Percentiles rank a stretch among this genome's conserved stretches.
These are phyloP conservation scores for peach (Prunus persica) DNA, from an alignment of 306 rosid species.

Conservation along the genomic window DNA sequence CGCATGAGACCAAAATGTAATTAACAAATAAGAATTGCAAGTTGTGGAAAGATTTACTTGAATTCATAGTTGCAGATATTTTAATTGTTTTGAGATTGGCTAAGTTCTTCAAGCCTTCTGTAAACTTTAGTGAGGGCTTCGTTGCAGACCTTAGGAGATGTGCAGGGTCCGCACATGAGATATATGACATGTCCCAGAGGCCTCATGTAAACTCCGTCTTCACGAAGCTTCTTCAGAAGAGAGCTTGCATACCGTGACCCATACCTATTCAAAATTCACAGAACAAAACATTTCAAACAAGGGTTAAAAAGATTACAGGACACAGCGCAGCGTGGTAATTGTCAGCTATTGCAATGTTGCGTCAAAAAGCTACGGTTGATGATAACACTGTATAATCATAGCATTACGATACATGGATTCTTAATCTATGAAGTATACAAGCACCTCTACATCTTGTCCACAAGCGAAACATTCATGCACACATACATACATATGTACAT, in stretches of 20 bases:
- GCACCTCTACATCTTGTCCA: background rate
- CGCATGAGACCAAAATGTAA: background rate
- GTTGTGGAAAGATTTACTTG: background rate
- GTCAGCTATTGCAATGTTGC: background rate
- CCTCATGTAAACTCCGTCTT: constrained; percentile 77
- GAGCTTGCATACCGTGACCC: constrained; percentile 68
- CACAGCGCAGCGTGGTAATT: background rate
- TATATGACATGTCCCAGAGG: constrained; percentile 84
- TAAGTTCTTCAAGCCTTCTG: constrained; percentile 61
- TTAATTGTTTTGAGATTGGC: constrained; percentile 21
- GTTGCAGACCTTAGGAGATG: constrained; percentile 64
- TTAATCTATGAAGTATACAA: background rate
- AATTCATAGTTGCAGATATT: background rate
- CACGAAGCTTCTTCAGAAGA: constrained; percentile 68
- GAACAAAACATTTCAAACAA: constrained; percentile 11
- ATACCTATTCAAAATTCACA: constrained; percentile 53
- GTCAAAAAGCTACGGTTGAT: background rate
- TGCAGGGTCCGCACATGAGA: constrained; percentile 92
- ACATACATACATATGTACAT: no score
- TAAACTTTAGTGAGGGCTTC: constrained; percentile 65
- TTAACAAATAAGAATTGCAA: background rate
- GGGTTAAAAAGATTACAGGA: background rate
- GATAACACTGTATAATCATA: background rate
- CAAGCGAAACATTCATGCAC: no score
- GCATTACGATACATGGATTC: background rate